phyloP scores from a whole-genome alignment of 768 basidiomycete genomes.

The Suillus subluteus region DNA sequence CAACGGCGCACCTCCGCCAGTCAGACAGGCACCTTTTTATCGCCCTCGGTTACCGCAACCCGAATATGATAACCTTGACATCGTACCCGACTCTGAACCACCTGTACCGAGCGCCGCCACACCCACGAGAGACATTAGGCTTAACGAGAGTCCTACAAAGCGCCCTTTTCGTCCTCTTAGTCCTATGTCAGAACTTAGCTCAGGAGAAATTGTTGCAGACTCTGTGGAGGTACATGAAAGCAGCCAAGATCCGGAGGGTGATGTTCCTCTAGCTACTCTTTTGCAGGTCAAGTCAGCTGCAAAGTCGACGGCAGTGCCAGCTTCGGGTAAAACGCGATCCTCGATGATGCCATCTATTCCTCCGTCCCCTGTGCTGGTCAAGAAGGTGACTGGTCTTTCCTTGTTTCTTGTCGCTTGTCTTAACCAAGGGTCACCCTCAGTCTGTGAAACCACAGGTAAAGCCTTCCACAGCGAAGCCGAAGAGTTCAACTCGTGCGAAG shows the following conservation, averaged over 20 bases:
- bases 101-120: constrained; percentile 28
- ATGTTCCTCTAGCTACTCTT: constrained; percentile 47
- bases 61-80: constrained; percentile 42
- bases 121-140: constrained; percentile 11
- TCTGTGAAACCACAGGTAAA: constrained; percentile 12
- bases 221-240: constrained; percentile 34
- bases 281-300: constrained; percentile 21
- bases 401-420: background rate
- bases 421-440: constrained; percentile 1
- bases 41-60: background rate
- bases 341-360: constrained; percentile 13
- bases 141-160: constrained; percentile 19
- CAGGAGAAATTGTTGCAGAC: constrained; percentile 32
- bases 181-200: constrained; percentile 25
- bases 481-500: constrained; percentile 14
- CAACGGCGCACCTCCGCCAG: no score
- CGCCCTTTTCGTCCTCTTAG: constrained; percentile 25
- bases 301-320: constrained; percentile 23
- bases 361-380: constrained; percentile 8
- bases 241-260: constrained; percentile 43
- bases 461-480: constrained; percentile 18
- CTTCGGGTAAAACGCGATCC: constrained; percentile 5
- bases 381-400: constrained; percentile 22
- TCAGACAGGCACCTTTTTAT: background rate
- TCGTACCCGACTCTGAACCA: constrained; percentile 71